Base-by-base conservation (phyloP, 768 basidiomycete genomes). In the Panellus pusillus region DNA sequence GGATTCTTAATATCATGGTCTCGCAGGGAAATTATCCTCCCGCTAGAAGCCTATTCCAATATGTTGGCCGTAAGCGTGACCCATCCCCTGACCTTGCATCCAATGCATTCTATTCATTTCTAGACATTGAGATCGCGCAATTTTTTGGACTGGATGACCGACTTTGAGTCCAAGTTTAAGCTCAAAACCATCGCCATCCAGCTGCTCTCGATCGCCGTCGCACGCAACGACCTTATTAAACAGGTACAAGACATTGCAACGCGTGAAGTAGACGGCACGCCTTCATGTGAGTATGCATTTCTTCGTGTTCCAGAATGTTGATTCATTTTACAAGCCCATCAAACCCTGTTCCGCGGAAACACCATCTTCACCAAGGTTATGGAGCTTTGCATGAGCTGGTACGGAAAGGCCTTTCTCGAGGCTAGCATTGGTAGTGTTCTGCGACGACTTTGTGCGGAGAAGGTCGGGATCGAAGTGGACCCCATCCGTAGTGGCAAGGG, bases 401-500 rank as follows among this genome's bases (percentile, higher is more conserved):
- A 92, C 62, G 91, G 91, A n/a, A 82, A 76, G 63, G 73, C 74
- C 1, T 93, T 92, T 64, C 77, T 96, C 18, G 90, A 93, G 64
- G 82, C 83, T 12, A 90, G 89, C 63, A 79, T 96, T 38, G 92
- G 91, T 6, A 67, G 70, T 24, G 76, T 83, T 39, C 77, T 96
- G 41, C 84, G 88, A 45, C 77, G 79, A 37, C 72, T 95, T 45
- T 88, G 83, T 66, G 68, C 76, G 14, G 90, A 92, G 59, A 84
- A 84, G 65, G 74, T 93, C 56, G 76, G 82, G 18, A 87, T 95
- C 49, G 93, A 95, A 68, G 86, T 92, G 19, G 90, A 93, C 67
- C 88, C 90, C 13, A 72, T 80, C 58, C 83, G 86, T 51, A 82
- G 80, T 42, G 76, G 80, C 13, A 88, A 84, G 65, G 67, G 77